phyloP scores from a whole-genome alignment of 2,329 filamentous ascomycete genomes.

The Corinectria fuckeliana region DNA sequence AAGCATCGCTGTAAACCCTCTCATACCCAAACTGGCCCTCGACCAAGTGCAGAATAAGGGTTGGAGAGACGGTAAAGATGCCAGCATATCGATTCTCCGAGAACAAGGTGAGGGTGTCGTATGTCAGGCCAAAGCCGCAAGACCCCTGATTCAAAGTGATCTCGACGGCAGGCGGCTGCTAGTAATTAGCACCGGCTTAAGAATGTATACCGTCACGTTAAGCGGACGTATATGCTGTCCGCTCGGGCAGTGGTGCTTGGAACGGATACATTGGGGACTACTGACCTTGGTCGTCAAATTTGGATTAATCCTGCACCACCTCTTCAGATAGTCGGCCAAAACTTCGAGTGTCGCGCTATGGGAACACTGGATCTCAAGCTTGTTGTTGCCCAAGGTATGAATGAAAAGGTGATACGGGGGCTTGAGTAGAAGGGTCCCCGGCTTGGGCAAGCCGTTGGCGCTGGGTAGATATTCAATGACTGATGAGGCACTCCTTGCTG shows the following conservation, averaged over 20 bases:
- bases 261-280: too few relatives aligned
- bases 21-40: conserved; percentile 56
- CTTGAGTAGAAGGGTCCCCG: conserved; percentile 54
- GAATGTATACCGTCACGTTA: not conserved
- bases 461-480: conserved; percentile 48
- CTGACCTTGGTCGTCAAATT: conserved; percentile 45
- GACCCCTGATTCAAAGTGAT: conserved; percentile 52
- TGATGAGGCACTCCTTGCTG: not conserved
- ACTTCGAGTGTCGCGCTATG: conserved; percentile 55
- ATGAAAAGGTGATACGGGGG: conserved; percentile 58
- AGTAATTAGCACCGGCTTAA: not conserved
- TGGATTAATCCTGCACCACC: conserved; percentile 54
- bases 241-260: too few relatives aligned
- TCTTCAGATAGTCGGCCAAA: conserved; percentile 53
- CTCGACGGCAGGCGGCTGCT: conserved; percentile 50
- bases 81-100: conserved; percentile 43
- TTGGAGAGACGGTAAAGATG: conserved; percentile 47
- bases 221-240: not conserved
- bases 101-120: conserved; percentile 51
- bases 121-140: conserved; percentile 52
- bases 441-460: conserved; percentile 49
- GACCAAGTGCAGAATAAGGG: conserved; percentile 53
- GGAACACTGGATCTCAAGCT: conserved; percentile 53
- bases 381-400: conserved; percentile 34
- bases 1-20: conserved; percentile 29